A percentile compares a stretch with the other conserved stretches of the same genome.
Evolutionary conservation across 305 asterid genomes (phyloP).

Genomic region (Fraxinus floribunda): DNA sequence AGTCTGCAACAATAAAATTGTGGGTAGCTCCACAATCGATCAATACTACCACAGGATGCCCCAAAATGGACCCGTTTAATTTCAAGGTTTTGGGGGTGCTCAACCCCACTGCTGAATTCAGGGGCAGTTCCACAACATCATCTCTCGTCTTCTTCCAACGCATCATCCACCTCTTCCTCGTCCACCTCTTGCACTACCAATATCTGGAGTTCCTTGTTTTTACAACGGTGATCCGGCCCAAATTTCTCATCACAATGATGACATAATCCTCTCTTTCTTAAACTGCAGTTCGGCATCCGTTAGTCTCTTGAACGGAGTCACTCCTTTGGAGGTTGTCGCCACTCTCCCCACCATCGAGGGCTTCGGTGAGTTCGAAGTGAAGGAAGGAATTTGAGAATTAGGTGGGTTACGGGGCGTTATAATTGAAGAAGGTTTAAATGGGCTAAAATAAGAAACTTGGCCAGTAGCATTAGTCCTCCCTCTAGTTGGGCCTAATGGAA

Average conservation of each 20-base stretch:
- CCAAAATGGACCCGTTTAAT: not conserved
- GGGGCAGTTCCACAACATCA: not conserved
- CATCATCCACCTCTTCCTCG: not conserved
- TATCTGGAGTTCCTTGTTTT: not conserved
- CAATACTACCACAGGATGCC: not conserved
- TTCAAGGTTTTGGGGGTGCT: not conserved
- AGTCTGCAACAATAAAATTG: not conserved
- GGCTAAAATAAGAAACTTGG: not conserved
- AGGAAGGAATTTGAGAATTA: not conserved
- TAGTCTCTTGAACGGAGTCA: not conserved
- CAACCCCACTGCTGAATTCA: not conserved
- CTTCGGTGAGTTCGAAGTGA: not conserved
- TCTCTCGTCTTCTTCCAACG: accelerated
- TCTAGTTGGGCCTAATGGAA: too few species aligned
- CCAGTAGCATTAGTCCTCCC: too few species aligned
- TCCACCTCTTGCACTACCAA: not conserved
- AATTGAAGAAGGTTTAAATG: too few species aligned
- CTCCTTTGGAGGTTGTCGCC: not conserved
- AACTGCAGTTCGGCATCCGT: not conserved
- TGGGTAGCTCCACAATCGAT: not conserved
- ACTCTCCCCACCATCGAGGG: not conserved
- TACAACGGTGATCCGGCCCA: not conserved
- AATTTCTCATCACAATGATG: not conserved
- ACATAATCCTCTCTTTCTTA: not conserved
- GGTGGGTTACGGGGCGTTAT: not conserved